Percentiles rank a stretch among this genome's conserved stretches.
These are phyloP conservation scores for Trichosporon ovoides DNA, from an alignment of 1,284 basidiomycete species.

Conservation along the genomic window DNA sequence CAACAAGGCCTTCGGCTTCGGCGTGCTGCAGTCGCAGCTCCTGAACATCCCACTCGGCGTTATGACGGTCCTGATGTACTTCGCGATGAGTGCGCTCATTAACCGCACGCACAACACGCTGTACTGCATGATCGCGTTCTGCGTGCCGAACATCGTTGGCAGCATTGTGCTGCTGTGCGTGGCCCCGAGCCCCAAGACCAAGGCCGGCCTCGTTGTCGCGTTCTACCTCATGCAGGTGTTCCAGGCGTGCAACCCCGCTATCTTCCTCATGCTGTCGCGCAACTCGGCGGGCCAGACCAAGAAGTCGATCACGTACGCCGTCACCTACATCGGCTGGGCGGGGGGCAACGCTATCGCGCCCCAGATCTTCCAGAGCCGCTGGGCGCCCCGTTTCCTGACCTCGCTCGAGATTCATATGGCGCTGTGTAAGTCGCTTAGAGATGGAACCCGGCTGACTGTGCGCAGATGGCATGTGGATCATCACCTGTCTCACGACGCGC, in stretches of 20 bases:
- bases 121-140: slow-evolving; percentile 14
- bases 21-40: slow-evolving; percentile 19
- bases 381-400: slow-evolving; percentile 33
- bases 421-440: slow-evolving; percentile 14
- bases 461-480: slow-evolving; percentile 23
- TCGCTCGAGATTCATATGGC: slow-evolving; percentile 38
- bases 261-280: slow-evolving; percentile 19
- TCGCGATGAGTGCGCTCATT: slow-evolving; percentile 11
- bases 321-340: slow-evolving; percentile 31
- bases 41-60: slow-evolving; percentile 25
- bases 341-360: slow-evolving; percentile 35
- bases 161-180: slow-evolving; percentile 20
- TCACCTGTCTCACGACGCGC: slow-evolving; percentile 20
- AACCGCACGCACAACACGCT: slow-evolving; percentile 3
- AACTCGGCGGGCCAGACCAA: slow-evolving; percentile 26
- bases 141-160: slow-evolving; percentile 17
- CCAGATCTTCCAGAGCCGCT: slow-evolving; percentile 31
- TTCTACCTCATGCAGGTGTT: slow-evolving; percentile 18
- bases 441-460: neutral
- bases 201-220: slow-evolving; percentile 18
- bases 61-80: slow-evolving; percentile 17
- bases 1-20: slow-evolving; percentile 25
- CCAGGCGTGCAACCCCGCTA: slow-evolving; percentile 16
- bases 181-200: slow-evolving; percentile 5
- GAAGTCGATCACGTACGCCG: slow-evolving; percentile 17